phyloP scores from a whole-genome alignment of 306 rosid genomes.

The Glycine tomentella region DNA sequence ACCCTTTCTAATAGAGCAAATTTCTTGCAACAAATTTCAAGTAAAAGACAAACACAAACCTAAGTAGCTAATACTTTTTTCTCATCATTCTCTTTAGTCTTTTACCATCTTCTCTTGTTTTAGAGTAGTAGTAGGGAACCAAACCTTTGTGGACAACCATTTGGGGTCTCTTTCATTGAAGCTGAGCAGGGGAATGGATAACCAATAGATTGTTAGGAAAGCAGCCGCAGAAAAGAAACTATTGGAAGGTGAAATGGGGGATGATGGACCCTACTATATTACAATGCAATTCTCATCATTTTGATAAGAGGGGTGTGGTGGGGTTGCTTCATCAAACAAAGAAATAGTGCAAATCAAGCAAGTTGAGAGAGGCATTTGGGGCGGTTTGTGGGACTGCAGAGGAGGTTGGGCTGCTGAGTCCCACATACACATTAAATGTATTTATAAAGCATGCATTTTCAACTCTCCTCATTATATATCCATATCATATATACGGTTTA shows the following conservation, averaged over 20 bases:
- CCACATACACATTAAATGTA: conserved; percentile 67
- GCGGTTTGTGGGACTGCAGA: conserved; percentile 90
- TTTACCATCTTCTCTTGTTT: conserved; percentile 1
- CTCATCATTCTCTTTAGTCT: background rate
- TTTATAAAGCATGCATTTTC: conserved; percentile 55
- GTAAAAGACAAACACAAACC: conserved; percentile 49
- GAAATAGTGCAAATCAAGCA: conserved; percentile 81
- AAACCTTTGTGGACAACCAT: conserved; percentile 45
- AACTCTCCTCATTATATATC: conserved; percentile 53
- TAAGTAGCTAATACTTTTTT: conserved; percentile 34
- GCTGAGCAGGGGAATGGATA: conserved; percentile 44
- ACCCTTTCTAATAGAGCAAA: conserved; percentile 30
- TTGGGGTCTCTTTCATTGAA: conserved; percentile 50
- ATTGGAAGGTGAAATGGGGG: conserved; percentile 55
- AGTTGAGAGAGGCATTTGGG: conserved; percentile 62
- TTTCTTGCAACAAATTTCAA: conserved; percentile 16
- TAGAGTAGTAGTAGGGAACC: conserved; percentile 37
- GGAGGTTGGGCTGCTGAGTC: conserved; percentile 61
- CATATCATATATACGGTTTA: too few relatives aligned
- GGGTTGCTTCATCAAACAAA: conserved; percentile 81
- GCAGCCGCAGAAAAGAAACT: conserved; percentile 56
- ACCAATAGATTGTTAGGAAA: conserved; percentile 60
- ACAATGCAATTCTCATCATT: conserved; percentile 50
- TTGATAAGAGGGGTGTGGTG: conserved; percentile 64
- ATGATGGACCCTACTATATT: conserved; percentile 41